Evolutionary conservation across 1,284 basidiomycete genomes (phyloP).

Genomic region (Agaricales sp.): DNA sequence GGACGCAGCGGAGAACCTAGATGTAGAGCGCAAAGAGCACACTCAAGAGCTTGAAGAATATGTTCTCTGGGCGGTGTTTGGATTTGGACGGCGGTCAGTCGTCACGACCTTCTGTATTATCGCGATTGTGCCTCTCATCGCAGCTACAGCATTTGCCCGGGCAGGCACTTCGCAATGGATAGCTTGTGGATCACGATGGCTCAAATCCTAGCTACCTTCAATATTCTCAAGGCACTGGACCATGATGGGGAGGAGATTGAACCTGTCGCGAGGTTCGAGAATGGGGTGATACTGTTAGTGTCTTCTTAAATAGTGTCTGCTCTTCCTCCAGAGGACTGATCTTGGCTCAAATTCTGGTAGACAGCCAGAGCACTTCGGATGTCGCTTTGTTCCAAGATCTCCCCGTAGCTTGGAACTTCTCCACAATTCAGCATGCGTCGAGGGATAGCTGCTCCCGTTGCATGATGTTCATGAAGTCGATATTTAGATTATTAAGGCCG

Average conservation of each 20-base stretch:
- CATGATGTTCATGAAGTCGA: no score
- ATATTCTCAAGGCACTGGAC: constrained; percentile 15
- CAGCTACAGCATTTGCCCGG: constrained; percentile 14
- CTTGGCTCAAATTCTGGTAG: not conserved
- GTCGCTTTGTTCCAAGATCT: constrained; percentile 1
- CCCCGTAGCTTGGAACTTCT: not conserved
- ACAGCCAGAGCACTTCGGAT: constrained; percentile 3
- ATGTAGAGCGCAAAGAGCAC: not conserved
- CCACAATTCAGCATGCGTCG: no score
- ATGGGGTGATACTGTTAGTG: not conserved
- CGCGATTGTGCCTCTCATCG: constrained; percentile 5
- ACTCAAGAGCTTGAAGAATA: no score
- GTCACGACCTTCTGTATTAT: no score
- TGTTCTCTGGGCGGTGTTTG: constrained; percentile 11
- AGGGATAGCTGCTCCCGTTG: no score
- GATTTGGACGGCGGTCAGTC: constrained; percentile 13
- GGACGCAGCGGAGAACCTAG: not conserved
- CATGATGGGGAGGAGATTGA: constrained; percentile 15
- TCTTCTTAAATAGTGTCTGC: not conserved
- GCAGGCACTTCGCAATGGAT: constrained; percentile 17
- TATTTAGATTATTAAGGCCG: no score
- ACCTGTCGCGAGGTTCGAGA: constrained; percentile 12
- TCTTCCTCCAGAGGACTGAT: constrained; percentile 1
- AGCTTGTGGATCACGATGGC: constrained; percentile 17
- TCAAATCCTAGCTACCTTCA: constrained; percentile 15